Conservation (phyloP, 345 rosid genomes). For the Limnanthes douglasii region DNA sequence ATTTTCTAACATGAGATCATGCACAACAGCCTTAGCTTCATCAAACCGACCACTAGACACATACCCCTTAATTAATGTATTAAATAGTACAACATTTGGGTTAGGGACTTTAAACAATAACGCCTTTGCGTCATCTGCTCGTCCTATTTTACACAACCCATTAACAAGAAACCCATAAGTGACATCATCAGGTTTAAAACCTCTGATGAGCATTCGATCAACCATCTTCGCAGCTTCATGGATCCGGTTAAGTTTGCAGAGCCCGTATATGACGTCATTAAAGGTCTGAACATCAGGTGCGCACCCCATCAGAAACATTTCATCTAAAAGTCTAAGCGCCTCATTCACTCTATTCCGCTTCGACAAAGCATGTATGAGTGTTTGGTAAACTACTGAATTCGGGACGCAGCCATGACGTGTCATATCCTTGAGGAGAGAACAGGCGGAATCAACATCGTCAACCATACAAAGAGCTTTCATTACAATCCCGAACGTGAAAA, state of each 20-base stretch:
- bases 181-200: constrained; percentile 42
- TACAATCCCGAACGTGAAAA: constrained; percentile 55
- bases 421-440: constrained; percentile 66
- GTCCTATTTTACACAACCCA: constrained; percentile 44
- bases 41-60: constrained; percentile 40
- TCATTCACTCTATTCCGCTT: constrained; percentile 53
- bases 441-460: constrained; percentile 62
- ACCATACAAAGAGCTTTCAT: constrained; percentile 63
- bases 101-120: constrained; percentile 27
- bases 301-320: constrained; percentile 84
- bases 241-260: constrained; percentile 48
- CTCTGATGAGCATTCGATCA: constrained; percentile 68
- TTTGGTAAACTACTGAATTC: constrained; percentile 57
- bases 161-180: constrained; percentile 60
- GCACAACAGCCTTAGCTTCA: constrained; percentile 43
- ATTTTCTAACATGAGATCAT: constrained; percentile 17
- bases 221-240: constrained; percentile 59
- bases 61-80: constrained; percentile 59
- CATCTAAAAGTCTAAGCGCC: constrained; percentile 53
- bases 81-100: constrained; percentile 40
- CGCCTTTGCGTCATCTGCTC: constrained; percentile 61
- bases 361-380: constrained; percentile 60
- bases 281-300: constrained; percentile 69
- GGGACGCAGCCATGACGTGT: constrained; percentile 78
- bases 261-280: constrained; percentile 51